phyloP scores from a whole-genome alignment of 306 rosid genomes.

The Castanea mollissima region DNA sequence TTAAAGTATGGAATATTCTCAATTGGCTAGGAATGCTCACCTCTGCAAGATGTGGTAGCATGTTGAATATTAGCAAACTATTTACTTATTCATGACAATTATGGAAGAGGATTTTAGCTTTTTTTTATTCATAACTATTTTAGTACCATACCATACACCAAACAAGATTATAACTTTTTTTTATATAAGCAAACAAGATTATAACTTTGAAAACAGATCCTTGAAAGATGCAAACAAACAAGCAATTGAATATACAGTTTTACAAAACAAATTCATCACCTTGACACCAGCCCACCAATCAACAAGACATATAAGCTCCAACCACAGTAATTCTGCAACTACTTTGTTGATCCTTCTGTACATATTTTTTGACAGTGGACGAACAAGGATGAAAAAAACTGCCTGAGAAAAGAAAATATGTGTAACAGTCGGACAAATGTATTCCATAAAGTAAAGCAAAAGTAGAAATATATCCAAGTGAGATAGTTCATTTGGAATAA shows the following conservation, averaged over 20 bases:
- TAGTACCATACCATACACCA: neutral
- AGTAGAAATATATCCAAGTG: neutral
- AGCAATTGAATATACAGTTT: neutral
- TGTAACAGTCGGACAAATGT: neutral
- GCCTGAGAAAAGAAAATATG: conserved; percentile 44
- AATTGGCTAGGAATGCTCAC: neutral
- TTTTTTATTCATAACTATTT: neutral
- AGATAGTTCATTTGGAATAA: neutral
- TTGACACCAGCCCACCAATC: conserved; percentile 92
- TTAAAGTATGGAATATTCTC: neutral
- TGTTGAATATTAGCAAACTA: neutral
- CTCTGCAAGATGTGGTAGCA: neutral
- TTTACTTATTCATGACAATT: neutral
- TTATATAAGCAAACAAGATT: no score
- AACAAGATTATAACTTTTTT: neutral
- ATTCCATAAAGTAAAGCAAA: neutral
- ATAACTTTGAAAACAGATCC: neutral
- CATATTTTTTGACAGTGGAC: conserved; percentile 58
- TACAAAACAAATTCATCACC: conserved; percentile 40
- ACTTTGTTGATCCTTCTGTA: conserved; percentile 67
- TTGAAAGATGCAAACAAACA: neutral
- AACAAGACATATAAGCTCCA: conserved; percentile 78
- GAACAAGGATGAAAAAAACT: conserved; percentile 53
- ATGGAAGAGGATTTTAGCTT: no score
- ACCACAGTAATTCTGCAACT: conserved; percentile 74